Conservation (phyloP, 2,329 filamentous ascomycete species). For the Pezicula rhizophila region DNA sequence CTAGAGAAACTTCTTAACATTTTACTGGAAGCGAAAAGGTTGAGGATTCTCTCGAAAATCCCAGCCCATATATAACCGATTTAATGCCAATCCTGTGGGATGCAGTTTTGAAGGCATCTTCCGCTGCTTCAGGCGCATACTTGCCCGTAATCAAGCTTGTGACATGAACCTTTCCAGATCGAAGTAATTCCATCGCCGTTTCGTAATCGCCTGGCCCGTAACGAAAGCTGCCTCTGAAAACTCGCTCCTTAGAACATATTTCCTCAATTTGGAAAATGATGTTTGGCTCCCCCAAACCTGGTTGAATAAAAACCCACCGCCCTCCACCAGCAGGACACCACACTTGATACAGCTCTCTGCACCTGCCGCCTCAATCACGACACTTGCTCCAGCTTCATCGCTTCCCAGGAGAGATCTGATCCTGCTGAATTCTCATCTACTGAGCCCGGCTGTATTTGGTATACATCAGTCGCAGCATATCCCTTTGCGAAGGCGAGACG, state of each 20-base stretch:
- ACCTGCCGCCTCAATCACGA: conserved; percentile 44
- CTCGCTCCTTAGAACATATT: conserved; percentile 23
- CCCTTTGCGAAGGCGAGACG: too few species aligned
- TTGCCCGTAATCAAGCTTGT: conserved; percentile 72
- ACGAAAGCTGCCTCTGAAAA: conserved; percentile 23
- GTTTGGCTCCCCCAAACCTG: conserved; percentile 29
- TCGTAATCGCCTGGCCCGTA: conserved; percentile 25
- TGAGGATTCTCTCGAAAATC: not conserved
- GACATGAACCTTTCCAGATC: conserved; percentile 63
- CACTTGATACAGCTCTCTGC: conserved; percentile 40
- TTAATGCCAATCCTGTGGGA: conserved; percentile 18
- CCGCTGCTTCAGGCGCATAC: conserved; percentile 72
- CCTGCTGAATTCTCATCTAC: too few species aligned
- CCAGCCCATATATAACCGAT: conserved; percentile 19
- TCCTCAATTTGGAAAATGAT: conserved; percentile 19
- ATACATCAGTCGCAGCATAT: too few species aligned
- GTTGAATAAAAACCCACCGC: conserved; percentile 44
- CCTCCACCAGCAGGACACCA: conserved; percentile 37
- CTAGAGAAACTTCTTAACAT: too few species aligned
- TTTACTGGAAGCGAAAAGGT: too few species aligned
- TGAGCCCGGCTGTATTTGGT: too few species aligned
- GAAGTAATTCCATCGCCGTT: conserved; percentile 64
- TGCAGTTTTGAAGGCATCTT: conserved; percentile 60
- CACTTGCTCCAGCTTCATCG: conserved; percentile 34
- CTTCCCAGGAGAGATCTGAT: not conserved